phyloP scores from a whole-genome alignment of 2,329 filamentous ascomycete genomes.

The Ambrosiella beaveri region DNA sequence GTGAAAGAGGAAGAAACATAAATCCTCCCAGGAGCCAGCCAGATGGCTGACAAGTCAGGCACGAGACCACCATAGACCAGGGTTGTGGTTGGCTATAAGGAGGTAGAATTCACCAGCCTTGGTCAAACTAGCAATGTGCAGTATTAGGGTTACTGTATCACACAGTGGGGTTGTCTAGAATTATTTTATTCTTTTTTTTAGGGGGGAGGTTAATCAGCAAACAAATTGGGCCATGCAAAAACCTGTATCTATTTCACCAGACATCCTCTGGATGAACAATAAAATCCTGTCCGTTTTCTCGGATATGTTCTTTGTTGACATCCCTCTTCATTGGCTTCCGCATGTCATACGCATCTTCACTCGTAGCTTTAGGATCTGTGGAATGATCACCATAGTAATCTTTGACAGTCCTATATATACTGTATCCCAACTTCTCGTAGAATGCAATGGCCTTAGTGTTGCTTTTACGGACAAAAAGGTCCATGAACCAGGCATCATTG shows the following conservation, averaged over 20 bases:
- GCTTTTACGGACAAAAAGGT: conserved; percentile 79
- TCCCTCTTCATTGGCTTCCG: conserved; percentile 78
- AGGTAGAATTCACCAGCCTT: background rate
- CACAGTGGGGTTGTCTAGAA: too few relatives aligned
- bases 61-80: background rate
- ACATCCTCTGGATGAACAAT: conserved; percentile 72
- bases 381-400: conserved; percentile 87
- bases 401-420: conserved; percentile 71
- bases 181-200: background rate
- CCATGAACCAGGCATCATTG: conserved; percentile 83
- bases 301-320: conserved; percentile 54
- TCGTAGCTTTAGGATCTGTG: conserved; percentile 39
- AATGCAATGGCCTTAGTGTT: conserved; percentile 77
- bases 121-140: background rate
- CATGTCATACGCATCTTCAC: conserved; percentile 94
- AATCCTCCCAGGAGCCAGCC: background rate
- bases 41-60: background rate
- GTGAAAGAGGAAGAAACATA: background rate
- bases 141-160: background rate
- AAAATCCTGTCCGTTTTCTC: conserved; percentile 63
- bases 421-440: conserved; percentile 85
- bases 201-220: too few relatives aligned
- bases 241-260: conserved; percentile 34
- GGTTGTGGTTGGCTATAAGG: background rate
- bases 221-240: too few relatives aligned